Evolutionary conservation across 1,284 basidiomycete genomes (phyloP).

Genomic region (Irpex sp.): DNA sequence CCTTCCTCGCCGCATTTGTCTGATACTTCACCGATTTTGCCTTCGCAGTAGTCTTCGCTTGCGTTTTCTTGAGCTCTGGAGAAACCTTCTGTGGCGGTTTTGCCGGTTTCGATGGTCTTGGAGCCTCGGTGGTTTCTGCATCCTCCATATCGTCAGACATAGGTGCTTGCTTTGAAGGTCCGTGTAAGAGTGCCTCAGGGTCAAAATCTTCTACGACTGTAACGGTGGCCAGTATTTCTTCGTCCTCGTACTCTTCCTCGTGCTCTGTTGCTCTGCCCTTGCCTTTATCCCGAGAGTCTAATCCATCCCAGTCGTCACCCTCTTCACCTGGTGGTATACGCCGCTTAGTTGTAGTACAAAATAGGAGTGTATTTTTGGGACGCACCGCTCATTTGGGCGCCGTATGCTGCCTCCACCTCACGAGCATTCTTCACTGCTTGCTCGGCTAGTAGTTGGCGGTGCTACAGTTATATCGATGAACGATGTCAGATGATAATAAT

Average conservation of each 20-base stretch:
- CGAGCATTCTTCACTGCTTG: slow-evolving; percentile 66
- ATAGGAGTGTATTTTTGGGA: not conserved
- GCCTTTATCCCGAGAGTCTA: slow-evolving; percentile 24
- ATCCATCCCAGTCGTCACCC: slow-evolving; percentile 44
- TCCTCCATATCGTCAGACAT: not conserved
- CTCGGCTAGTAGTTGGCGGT: slow-evolving; percentile 67
- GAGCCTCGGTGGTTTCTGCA: not conserved
- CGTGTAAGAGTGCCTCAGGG: slow-evolving; percentile 54
- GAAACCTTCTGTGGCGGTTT: not conserved
- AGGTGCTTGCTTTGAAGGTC: slow-evolving; percentile 23
- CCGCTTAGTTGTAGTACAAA: not conserved
- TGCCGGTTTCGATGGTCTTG: not conserved
- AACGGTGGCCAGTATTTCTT: slow-evolving; percentile 76
- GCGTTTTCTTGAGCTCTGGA: slow-evolving; percentile 14
- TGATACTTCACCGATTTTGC: slow-evolving; percentile 58
- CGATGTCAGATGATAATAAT: not conserved
- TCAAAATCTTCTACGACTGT: slow-evolving; percentile 82
- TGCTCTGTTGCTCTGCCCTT: slow-evolving; percentile 31
- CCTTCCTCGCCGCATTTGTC: slow-evolving; percentile 56
- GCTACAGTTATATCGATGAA: slow-evolving; percentile 35
- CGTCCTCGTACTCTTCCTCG: slow-evolving; percentile 69
- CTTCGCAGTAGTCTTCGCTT: slow-evolving; percentile 17
- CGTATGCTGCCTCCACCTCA: slow-evolving; percentile 69
- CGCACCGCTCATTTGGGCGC: slow-evolving; percentile 22
- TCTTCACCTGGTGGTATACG: slow-evolving; percentile 22